These are phyloP conservation scores for Coemansia sp. DNA, from an alignment of 192 early-diverging fungal genomes.

Conservation along the genomic window DNA sequence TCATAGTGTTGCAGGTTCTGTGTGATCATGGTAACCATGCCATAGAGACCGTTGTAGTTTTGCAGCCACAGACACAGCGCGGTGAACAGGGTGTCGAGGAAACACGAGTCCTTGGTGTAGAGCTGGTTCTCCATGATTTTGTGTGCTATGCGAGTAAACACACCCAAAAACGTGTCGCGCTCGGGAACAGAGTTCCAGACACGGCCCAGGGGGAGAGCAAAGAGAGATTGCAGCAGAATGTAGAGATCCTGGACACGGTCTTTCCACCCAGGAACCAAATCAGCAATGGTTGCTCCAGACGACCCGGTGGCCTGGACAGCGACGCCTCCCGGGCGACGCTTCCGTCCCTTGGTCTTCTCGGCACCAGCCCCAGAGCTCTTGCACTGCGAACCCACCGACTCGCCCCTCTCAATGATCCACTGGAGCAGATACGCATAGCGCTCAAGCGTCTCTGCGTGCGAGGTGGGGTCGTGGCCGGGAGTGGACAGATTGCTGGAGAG, in stretches of 20 bases:
- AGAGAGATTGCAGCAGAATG: slow-evolving; percentile 26
- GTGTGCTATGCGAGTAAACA: slow-evolving; percentile 75
- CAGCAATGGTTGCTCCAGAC: slow-evolving; percentile 28
- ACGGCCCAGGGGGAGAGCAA: slow-evolving; percentile 57
- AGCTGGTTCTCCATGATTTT: slow-evolving; percentile 76
- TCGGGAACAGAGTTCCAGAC: slow-evolving; percentile 55
- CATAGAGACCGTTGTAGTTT: slow-evolving; percentile 72
- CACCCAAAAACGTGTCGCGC: slow-evolving; percentile 48
- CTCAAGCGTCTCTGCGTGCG: slow-evolving; percentile 65
- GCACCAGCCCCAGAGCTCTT: not conserved
- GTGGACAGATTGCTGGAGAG: slow-evolving; percentile 59
- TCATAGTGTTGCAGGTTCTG: slow-evolving; percentile 85
- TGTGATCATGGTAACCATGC: slow-evolving; percentile 73
- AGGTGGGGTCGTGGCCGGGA: slow-evolving; percentile 65
- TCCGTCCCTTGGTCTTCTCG: slow-evolving; percentile 20
- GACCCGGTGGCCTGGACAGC: slow-evolving; percentile 6
- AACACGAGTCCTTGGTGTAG: slow-evolving; percentile 57
- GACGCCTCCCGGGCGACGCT: slow-evolving; percentile 25
- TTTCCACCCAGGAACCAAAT: slow-evolving; percentile 41
- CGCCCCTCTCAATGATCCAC: slow-evolving; percentile 72
- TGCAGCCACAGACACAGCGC: slow-evolving; percentile 75
- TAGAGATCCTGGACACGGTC: slow-evolving; percentile 42
- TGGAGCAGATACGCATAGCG: slow-evolving; percentile 80
- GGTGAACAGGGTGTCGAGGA: slow-evolving; percentile 61
- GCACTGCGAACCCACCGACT: slow-evolving; percentile 53